These are phyloP conservation scores for Quercus ilex DNA, from an alignment of 306 rosid species.

Conservation along the genomic window DNA sequence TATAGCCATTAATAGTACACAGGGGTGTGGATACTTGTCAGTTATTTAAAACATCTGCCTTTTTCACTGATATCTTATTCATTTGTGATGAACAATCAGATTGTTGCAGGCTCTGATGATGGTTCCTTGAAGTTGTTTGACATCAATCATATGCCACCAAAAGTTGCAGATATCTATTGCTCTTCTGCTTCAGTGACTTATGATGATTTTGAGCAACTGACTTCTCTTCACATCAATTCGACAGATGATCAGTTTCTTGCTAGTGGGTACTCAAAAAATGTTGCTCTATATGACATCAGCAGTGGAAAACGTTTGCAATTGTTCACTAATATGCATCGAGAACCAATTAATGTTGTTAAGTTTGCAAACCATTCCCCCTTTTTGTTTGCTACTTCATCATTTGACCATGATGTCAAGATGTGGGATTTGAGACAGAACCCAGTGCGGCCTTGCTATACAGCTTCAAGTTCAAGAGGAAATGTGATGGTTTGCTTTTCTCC, in stretches of 20 bases:
- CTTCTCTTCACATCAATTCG: constrained; percentile 80
- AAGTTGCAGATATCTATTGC: constrained; percentile 33
- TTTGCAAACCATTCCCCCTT: constrained; percentile 85
- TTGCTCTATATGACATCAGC: constrained; percentile 74
- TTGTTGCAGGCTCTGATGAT: constrained; percentile 87
- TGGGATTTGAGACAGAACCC: constrained; percentile 95
- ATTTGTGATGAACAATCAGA: constrained; percentile 43
- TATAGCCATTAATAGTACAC: neutral
- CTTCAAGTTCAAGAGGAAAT: constrained; percentile 76
- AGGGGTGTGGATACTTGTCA: neutral
- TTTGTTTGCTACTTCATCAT: constrained; percentile 77
- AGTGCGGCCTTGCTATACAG: constrained; percentile 57
- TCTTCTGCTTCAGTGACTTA: constrained; percentile 45
- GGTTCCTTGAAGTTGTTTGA: constrained; percentile 74
- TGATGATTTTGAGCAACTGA: constrained; percentile 75
- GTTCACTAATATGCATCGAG: constrained; percentile 70
- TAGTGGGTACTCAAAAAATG: constrained; percentile 82
- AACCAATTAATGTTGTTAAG: constrained; percentile 78
- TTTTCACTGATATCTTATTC: constrained; percentile 5
- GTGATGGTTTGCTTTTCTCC: constrained; percentile 95
- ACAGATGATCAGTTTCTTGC: constrained; percentile 74
- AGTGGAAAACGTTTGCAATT: constrained; percentile 65
- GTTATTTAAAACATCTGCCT: constrained; percentile 16
- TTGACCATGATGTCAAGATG: constrained; percentile 78
- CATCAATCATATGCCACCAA: constrained; percentile 41